Percentiles rank a stretch among this genome's conserved stretches.
Conservation (phyloP, 2,329 filamentous ascomycete genomes). For the Colletotrichum siamense region DNA sequence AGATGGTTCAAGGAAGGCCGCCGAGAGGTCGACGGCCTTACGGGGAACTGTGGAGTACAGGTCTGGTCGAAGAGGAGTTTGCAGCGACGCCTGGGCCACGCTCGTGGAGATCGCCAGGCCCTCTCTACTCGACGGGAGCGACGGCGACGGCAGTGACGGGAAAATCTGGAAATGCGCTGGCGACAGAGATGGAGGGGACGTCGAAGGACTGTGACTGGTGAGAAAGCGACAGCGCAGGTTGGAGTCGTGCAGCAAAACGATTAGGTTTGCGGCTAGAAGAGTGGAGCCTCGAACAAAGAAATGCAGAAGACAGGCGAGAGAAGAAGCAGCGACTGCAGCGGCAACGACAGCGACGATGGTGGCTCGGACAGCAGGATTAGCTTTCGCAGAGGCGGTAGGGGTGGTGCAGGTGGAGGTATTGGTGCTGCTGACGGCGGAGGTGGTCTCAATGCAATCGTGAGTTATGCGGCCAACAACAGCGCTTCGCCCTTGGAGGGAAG, state of each 20-base stretch:
- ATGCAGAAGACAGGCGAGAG: not conserved
- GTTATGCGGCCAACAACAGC: conserved; percentile 13
- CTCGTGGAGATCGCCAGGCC: conserved; percentile 16
- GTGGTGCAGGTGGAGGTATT: not conserved
- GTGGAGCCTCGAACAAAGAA: conserved; percentile 19
- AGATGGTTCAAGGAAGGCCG: conserved; percentile 41
- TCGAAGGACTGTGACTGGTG: not conserved
- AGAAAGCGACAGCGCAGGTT: not conserved
- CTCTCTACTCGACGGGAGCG: conserved; percentile 4
- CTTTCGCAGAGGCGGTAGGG: not conserved
- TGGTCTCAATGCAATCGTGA: conserved; percentile 8
- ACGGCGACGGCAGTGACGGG: not conserved
- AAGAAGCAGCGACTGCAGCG: not conserved
- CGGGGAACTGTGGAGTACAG: conserved; percentile 20
- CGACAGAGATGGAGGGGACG: not conserved
- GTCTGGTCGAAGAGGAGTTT: conserved; percentile 14
- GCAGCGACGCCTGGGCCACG: conserved; percentile 10
- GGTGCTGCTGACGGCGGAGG: not conserved
- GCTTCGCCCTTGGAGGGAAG: not conserved
- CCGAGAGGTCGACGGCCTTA: conserved; percentile 55
- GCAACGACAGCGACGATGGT: not conserved
- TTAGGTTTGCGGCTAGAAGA: conserved; percentile 15
- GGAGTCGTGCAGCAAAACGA: conserved; percentile 3
- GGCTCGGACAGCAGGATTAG: conserved; percentile 14
- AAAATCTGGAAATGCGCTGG: not conserved